phyloP scores from a whole-genome alignment of 1,139 yeast species.

The Lodderomyces elongisporus region DNA sequence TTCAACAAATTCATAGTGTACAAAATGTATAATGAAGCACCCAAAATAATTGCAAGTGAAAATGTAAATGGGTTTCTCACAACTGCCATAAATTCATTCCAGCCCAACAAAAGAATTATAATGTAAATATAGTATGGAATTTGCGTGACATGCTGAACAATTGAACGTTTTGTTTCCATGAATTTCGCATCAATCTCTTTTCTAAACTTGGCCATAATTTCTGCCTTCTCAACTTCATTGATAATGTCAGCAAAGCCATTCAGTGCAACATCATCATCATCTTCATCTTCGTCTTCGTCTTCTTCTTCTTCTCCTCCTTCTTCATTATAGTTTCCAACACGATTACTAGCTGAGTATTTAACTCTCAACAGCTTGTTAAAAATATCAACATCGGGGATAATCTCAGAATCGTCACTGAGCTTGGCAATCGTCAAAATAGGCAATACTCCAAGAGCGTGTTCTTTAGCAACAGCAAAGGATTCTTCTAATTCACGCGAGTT shows the following conservation, averaged over 20 bases:
- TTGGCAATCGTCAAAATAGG: conserved; percentile 59
- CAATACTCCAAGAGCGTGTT: conserved; percentile 49
- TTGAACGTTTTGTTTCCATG: conserved; percentile 78
- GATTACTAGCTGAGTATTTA: conserved; percentile 17
- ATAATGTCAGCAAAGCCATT: conserved; percentile 53
- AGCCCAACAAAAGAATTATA: conserved; percentile 72
- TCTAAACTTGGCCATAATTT: conserved; percentile 57
- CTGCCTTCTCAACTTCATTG: conserved; percentile 51
- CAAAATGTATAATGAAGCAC: conserved; percentile 62
- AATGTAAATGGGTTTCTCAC: conserved; percentile 78
- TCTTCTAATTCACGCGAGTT: conserved; percentile 68
- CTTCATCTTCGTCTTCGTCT: conserved; percentile 38
- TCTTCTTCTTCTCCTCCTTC: conserved; percentile 39
- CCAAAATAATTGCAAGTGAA: conserved; percentile 49
- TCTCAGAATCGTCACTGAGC: conserved; percentile 47
- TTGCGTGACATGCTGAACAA: conserved; percentile 63
- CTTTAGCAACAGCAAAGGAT: conserved; percentile 56
- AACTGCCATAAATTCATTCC: conserved; percentile 93
- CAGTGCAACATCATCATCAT: conserved; percentile 32
- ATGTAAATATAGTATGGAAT: conserved; percentile 82
- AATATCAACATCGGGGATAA: conserved; percentile 53
- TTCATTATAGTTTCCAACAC: no score
- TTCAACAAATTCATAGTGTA: conserved; percentile 70
- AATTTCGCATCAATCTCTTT: conserved; percentile 76
- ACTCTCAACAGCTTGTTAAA: conserved; percentile 22